Conservation (phyloP, 805 yeast genomes). For the Barnettozyma californica region DNA sequence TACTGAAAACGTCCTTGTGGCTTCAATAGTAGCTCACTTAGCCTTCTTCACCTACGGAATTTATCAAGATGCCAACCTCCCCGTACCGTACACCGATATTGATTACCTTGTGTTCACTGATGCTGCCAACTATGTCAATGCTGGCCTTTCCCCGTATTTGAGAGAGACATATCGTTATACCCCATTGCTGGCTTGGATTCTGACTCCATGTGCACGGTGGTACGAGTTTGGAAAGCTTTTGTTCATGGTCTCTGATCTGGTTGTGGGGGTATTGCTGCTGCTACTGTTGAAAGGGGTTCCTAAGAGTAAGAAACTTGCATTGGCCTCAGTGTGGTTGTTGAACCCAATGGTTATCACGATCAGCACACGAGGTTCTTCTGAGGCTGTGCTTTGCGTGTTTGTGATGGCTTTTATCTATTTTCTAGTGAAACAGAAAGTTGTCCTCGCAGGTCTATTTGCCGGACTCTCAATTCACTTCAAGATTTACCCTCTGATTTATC, state of each 20-base stretch:
- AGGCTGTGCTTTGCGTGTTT: conserved; percentile 78
- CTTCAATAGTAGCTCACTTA: conserved; percentile 38
- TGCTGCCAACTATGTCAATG: conserved; percentile 68
- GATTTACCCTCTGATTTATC: conserved; percentile 84
- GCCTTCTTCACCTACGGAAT: conserved; percentile 73
- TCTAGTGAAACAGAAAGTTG: conserved; percentile 33
- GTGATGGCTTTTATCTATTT: conserved; percentile 54
- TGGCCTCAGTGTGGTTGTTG: conserved; percentile 72
- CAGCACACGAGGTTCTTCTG: conserved; percentile 90
- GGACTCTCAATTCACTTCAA: conserved; percentile 78
- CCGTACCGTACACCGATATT: conserved; percentile 86
- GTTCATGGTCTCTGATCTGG: conserved; percentile 71
- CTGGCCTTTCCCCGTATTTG: conserved; percentile 60
- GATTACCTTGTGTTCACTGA: conserved; percentile 93
- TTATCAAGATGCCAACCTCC: conserved; percentile 78
- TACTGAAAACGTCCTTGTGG: conserved; percentile 5
- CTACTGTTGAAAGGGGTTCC: conserved; percentile 31
- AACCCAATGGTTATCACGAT: conserved; percentile 95
- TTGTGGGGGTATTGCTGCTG: conserved; percentile 65
- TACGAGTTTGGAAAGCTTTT: conserved; percentile 75
- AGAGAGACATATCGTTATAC: conserved; percentile 93
- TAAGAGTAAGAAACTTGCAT: conserved; percentile 32
- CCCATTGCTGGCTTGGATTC: conserved; percentile 80
- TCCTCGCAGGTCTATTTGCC: conserved; percentile 26
- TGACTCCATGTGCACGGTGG: conserved; percentile 61